phyloP scores from a whole-genome alignment of 2,329 filamentous ascomycete species.

The Diplodia intermedia region DNA sequence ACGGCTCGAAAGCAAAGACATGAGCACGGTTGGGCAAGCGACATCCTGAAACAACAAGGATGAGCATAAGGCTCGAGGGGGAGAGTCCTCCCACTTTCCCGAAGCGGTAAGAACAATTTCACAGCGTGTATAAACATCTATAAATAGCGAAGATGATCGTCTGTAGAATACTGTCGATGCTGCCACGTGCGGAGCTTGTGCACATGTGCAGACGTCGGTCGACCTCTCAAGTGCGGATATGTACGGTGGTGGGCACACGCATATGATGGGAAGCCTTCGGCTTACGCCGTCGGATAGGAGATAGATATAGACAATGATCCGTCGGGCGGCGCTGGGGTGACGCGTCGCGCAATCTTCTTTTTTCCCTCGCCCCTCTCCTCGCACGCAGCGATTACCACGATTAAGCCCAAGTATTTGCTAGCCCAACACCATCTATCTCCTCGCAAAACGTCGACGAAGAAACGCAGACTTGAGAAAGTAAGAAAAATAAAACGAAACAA shows the following conservation, averaged over 20 bases:
- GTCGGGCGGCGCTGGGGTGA: background rate
- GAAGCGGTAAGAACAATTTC: slow-evolving; percentile 6
- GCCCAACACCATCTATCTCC: background rate
- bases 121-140: slow-evolving; percentile 1
- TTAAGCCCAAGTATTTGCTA: background rate
- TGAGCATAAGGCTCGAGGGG: background rate
- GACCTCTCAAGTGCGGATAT: background rate
- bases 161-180: slow-evolving; percentile 1
- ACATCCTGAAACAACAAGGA: slow-evolving; percentile 11
- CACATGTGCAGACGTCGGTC: background rate
- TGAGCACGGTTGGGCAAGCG: slow-evolving; percentile 9
- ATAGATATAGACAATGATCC: background rate
- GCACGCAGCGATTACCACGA: background rate
- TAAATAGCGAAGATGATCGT: background rate
- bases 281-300: slow-evolving; percentile 1
- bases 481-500: background rate
- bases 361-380: background rate
- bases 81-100: slow-evolving; percentile 5
- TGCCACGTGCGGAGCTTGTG: slow-evolving; percentile 4
- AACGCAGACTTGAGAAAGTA: background rate
- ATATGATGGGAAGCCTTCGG: background rate
- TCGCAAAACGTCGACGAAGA: background rate
- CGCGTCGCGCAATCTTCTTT: background rate
- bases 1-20: background rate
- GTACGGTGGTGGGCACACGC: background rate